Base-by-base conservation (phyloP, 306 rosid genomes). In the Prunus salicina region DNA sequence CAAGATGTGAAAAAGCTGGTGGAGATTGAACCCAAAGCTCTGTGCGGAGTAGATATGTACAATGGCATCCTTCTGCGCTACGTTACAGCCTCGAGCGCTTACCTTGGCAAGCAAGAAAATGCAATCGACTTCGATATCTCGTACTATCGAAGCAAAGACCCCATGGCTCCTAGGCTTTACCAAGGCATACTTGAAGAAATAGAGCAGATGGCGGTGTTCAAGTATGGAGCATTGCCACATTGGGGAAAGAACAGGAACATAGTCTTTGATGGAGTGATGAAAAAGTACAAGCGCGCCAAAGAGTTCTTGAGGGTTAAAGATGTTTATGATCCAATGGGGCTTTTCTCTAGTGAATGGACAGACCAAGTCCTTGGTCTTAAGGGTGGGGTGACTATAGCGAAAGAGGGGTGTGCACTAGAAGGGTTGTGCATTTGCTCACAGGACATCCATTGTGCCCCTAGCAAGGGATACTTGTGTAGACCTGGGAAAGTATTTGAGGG, bases 41-140 rank as follows among this genome's bases (percentile, higher is more conserved):
- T 93, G 6, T 93, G 98, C 74, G 91, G 90, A 51, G 11, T 86
- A 15, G 97, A 91, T 0, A 79, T 74, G 65, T 86, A 91, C 79
- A 91, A 91, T 3, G 98, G 98, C 41, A 84, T 91, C 71, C 80
- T 91, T 9, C 84, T 93, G 85, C 92, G 96, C 18, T 93, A 93
- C 57, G 88, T 93, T 4, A 91, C 73, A 11, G 81, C 88, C 75
- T 91, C 97, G 18, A 80, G 85, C 9, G 96, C 93, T 2, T 88
- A 91, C 67, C 81, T 93, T 11, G 97, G 93, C 30, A 87, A 79
- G 16, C 84, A 87, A 81, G 82, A 86, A 27, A 90, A 91, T 65
- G 89, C 87, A 2, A 12, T 93, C 1, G 96, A 93, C 52, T 82
- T 91, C 22, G 96, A 93, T 32, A 77, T 93, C 71, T 83, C 91